Evolutionary conservation across 2,329 filamentous ascomycete species (phyloP), one percentile per base, ranked within the genome.

Genomic region (Fusarium sulawesiense): DNA sequence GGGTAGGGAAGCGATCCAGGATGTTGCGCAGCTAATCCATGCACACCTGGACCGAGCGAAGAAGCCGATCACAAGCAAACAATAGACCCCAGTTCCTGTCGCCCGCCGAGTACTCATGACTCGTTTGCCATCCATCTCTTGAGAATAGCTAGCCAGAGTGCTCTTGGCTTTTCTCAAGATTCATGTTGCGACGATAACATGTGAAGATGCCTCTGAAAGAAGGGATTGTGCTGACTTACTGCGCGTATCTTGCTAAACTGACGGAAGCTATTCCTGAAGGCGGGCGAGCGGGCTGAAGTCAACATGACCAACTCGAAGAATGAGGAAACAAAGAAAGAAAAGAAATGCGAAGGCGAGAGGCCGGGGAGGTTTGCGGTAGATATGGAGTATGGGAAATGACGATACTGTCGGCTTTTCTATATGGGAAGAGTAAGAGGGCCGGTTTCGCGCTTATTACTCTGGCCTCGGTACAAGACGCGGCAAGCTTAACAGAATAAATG

Each of bases 201-300:
- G 56, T 45, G 53, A 57, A 63, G 32, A 16, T 18, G 18, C 7
- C 25, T 25, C 23, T 23, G 25, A 20, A 30, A 45, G 41, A 34
- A 47, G 55, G 32, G 29, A 13, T 29, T 40, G 45, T 46, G 18
- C 18, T 51, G 47, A 73, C 73, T 73, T 37, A 75, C 73, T 25
- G 72, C 63, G 60, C 73, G 73, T 57, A 77, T 66, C 67, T 73
- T 75, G 51, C 63, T 74, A 64, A 78, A 66, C 65, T 73, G 74
- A 73, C 75, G 77, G 70, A 78, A 72, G 67, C 73, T 78, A 67
- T 76, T 80, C 74, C 78, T 79, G 59, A 80, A 67, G 67, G 72
- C 73, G 60, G 73, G 68, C 51, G 78, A 76, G 68, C 78, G 78
- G 60, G 75, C 73, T 68, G 73, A 73, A 71, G 74, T 75, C 64